Evolutionary conservation across 2,329 filamentous ascomycete genomes (phyloP).

Genomic region (Penicillium sp.): DNA sequence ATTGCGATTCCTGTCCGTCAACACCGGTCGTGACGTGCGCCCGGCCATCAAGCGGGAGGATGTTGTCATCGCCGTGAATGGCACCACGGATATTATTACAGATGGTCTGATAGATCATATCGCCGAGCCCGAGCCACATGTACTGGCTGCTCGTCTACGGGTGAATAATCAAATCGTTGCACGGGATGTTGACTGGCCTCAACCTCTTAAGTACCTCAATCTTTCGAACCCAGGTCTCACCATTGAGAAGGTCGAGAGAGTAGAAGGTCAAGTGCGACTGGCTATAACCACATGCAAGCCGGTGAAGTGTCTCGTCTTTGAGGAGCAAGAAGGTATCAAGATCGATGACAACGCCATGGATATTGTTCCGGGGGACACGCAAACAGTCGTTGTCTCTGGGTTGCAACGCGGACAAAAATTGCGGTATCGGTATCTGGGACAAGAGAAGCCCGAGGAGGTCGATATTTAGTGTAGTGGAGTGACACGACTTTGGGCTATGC

Average conservation of each 20-base stretch:
- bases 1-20: slow-evolving; percentile 53
- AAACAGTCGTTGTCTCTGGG: slow-evolving; percentile 35
- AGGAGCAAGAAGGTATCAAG: slow-evolving; percentile 55
- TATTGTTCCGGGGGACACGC: slow-evolving; percentile 58
- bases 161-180: slow-evolving; percentile 51
- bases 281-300: slow-evolving; percentile 46
- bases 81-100: slow-evolving; percentile 52
- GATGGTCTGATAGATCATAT: slow-evolving; percentile 52
- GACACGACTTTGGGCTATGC: too few species aligned
- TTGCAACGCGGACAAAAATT: neutral
- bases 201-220: slow-evolving; percentile 53
- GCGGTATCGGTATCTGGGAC: neutral
- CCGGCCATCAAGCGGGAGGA: slow-evolving; percentile 49
- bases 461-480: too few species aligned
- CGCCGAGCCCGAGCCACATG: slow-evolving; percentile 52
- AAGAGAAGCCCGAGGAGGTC: too few species aligned
- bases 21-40: slow-evolving; percentile 55
- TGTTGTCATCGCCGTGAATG: slow-evolving; percentile 52
- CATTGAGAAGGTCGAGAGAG: slow-evolving; percentile 34
- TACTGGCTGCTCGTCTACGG: slow-evolving; percentile 54
- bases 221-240: slow-evolving; percentile 49
- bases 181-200: slow-evolving; percentile 59
- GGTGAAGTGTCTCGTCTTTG: slow-evolving; percentile 60
- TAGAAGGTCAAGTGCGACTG: slow-evolving; percentile 35
- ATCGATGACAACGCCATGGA: slow-evolving; percentile 58